phyloP scores from a whole-genome alignment of 169 alveolate genomes.

The Toxoplasma gondii region DNA sequence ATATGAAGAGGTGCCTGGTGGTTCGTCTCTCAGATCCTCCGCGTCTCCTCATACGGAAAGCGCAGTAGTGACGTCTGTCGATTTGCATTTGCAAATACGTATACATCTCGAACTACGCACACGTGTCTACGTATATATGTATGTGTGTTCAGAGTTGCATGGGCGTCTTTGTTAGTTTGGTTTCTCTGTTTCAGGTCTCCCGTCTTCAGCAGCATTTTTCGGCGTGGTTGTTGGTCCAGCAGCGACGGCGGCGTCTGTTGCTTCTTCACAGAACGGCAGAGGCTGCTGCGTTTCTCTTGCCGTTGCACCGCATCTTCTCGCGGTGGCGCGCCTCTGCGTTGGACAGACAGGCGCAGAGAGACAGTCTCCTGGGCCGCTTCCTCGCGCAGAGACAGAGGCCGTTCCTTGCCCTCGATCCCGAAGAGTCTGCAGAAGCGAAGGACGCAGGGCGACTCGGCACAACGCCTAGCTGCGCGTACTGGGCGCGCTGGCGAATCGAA shows the following conservation, averaged over 20 bases:
- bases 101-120: no score
- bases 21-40: no score
- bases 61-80: no score
- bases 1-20: no score
- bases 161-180: no score
- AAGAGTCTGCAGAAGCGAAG: neutral
- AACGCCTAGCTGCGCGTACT: neutral
- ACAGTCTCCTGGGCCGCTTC: neutral
- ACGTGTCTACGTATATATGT: no score
- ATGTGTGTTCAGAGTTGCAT: no score
- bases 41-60: no score
- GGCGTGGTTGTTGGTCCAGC: constrained; percentile 23
- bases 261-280: constrained; percentile 15
- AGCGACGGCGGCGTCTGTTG: constrained; percentile 7
- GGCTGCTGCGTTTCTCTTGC: neutral
- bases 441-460: neutral
- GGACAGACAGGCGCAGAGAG: neutral
- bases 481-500: constrained; percentile 2
- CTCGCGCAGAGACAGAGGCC: neutral
- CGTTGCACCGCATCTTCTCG: constrained; percentile 10
- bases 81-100: no score
- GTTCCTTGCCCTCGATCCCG: neutral
- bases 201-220: neutral
- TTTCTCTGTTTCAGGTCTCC: constrained; percentile 1
- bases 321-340: constrained; percentile 12